Base-by-base conservation (phyloP, 768 basidiomycete genomes). In the Rubroboletus satanas region DNA sequence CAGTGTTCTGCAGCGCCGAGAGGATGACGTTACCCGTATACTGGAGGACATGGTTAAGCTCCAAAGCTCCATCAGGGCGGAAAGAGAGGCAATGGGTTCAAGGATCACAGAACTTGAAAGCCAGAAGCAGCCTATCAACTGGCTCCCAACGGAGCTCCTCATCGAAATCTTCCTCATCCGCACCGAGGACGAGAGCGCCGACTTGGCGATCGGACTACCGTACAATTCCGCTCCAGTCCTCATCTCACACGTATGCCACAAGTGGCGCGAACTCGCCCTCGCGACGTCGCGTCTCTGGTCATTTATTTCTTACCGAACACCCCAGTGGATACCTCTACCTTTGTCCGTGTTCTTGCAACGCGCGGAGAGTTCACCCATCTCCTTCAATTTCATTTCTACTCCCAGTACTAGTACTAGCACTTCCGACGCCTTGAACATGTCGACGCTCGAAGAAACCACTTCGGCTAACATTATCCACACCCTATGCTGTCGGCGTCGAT, bases 101-200 rank as follows among this genome's bases (percentile, higher is more conserved):
- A 70, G 66, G 53, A 62, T 67, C 37, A 58, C 46, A 52, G 65
- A 67, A 23, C 67, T 82, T n/a, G 66, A 77, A 43, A 71, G 67
- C 14, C 71, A 75, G 60, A 74, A 69, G 44, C 68, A 74, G 26
- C 80, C 81, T 15, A 72, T 81, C 52, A 75, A 79, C 56, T 79
- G 77, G 75, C 74, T 82, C 44, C 81, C 81, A 14, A 55, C 71
- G 36, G 81, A 83, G 57, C 64, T 82, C 18, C 73, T 83, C 39
- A 59, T 71, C 37, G 70, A 75, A 7, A 72, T 81, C 49, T 83
- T 82, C 55, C 54, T 71, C 50, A 58, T 71, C 28, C 62, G 63
- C 36, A 47, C 59, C 35, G 60, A 63, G 55, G 66, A 71, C 37
- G 61, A 67, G 49, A 59, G 58, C 51, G 33, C 58, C 26, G 71